Evolutionary conservation across 2,329 filamentous ascomycete genomes (phyloP).

Genomic region (Knufia fluminis): DNA sequence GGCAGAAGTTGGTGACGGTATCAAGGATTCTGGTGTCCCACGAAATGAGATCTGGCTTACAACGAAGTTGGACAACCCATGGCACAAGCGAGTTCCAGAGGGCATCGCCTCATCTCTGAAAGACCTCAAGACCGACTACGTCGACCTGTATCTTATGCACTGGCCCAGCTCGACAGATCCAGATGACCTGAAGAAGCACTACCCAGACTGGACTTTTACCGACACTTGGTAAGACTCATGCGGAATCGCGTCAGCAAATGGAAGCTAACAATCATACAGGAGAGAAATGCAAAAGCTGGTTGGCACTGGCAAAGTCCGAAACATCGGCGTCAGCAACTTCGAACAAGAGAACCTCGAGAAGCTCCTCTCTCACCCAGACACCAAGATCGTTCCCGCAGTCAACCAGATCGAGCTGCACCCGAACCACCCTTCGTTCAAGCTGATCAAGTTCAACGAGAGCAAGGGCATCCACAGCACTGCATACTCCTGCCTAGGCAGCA

Average conservation of each 20-base stretch:
- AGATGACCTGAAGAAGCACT: constrained; percentile 47
- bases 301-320: constrained; percentile 54
- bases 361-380: constrained; percentile 56
- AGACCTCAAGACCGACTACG: constrained; percentile 54
- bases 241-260: constrained; percentile 22
- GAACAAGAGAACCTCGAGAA: constrained; percentile 70
- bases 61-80: constrained; percentile 74
- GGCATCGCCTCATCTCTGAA: constrained; percentile 54
- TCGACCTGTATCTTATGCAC: constrained; percentile 64
- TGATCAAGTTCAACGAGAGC: constrained; percentile 60
- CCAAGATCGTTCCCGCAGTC: constrained; percentile 57
- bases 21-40: constrained; percentile 55
- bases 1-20: constrained; percentile 56
- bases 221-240: constrained; percentile 54
- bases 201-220: constrained; percentile 70
- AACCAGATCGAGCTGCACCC: constrained; percentile 73
- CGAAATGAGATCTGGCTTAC: constrained; percentile 61
- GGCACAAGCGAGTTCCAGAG: constrained; percentile 56
- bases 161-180: constrained; percentile 27
- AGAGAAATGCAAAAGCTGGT: constrained; percentile 35
- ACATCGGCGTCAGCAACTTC: constrained; percentile 84
- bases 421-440: constrained; percentile 70
- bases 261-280: constrained; percentile 30
- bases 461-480: constrained; percentile 62
- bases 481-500: constrained; percentile 62